Base-by-base conservation (phyloP, 2,329 filamentous ascomycete species). In the Bipolaris bicolor region DNA sequence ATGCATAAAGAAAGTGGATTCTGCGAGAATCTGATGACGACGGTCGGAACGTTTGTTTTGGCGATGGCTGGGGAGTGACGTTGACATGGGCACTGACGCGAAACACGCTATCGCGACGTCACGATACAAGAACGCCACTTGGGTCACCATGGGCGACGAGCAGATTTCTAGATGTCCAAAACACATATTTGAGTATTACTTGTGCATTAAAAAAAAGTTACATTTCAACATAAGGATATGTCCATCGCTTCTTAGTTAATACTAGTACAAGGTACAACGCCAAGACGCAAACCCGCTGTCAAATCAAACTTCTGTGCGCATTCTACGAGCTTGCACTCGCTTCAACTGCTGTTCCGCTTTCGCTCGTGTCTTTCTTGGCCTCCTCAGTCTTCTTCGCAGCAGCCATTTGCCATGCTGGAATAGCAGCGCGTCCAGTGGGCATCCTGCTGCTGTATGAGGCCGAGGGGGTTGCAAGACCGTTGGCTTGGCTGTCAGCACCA, bases 331-430 rank as follows among this genome's bases (percentile, higher is more conserved):
- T 69, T 2, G 72, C 26, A 49, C 61, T 67, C 11, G 70, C 73
- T 41, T 77, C 74, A 4, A 61, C 67, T 7, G 64, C 72, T 4
- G 75, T 76, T 6, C 74, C 75, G 52, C 74, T 77, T 62, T 73
- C 74, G 39, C 68, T 73, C 2, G 74, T 74, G 43, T 79, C 78
- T 64, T 79, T 79, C 67, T 79, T 80, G 5, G 76, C 73, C 44
- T 74, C 73, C 52, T 82, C 78, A 22, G 74, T 79, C 52, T 74
- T 79, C 74, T 80, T 79, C 62, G 79, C 79, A 33, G 80, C 79
- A 0, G 81, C 82, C 74, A 84, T 75, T 67, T 84, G 82, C 82
- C 82, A 84, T 5, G 78, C 78, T 5, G 82, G 82, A 46, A 84
- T 84, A 0, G 79, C 77, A 3, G 80, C 79, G 26, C 73, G 68